Conservation (phyloP, 2,329 filamentous ascomycete species). For the Balansia obtecta region DNA sequence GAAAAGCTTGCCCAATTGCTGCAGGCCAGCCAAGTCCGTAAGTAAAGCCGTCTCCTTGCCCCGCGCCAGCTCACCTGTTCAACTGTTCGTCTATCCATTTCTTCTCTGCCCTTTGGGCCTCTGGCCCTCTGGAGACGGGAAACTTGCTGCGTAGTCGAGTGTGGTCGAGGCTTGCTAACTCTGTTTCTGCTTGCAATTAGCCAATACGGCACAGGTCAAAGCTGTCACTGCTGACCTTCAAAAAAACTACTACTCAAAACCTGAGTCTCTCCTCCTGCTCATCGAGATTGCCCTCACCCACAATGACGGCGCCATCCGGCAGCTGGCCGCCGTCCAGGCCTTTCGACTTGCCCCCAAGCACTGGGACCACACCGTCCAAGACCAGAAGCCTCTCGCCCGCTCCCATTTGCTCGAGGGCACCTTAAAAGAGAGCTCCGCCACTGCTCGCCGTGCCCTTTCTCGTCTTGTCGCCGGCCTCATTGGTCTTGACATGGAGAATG, state of each 20-base stretch:
- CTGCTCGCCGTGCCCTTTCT: conserved; percentile 75
- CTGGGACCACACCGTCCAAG: conserved; percentile 62
- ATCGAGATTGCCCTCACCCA: conserved; percentile 81
- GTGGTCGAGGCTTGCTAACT: conserved; percentile 18
- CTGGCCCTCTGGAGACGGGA: background rate
- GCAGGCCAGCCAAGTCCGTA: conserved; percentile 77
- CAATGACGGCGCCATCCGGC: conserved; percentile 59
- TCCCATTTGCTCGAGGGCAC: conserved; percentile 75
- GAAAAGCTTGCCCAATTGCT: conserved; percentile 78
- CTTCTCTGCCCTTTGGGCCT: background rate
- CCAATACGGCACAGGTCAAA: conserved; percentile 83
- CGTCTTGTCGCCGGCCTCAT: conserved; percentile 82
- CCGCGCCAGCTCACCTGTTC: no score
- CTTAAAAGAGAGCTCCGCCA: conserved; percentile 62
- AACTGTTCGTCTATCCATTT: background rate
- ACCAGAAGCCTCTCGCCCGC: conserved; percentile 70
- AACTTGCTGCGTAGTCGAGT: no score
- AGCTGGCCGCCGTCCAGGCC: conserved; percentile 85
- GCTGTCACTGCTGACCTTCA: conserved; percentile 80
- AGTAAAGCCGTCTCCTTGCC: conserved; percentile 26
- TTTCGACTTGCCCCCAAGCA: conserved; percentile 73
- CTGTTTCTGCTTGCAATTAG: conserved; percentile 34
- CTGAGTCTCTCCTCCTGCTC: conserved; percentile 72
- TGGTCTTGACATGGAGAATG: conserved; percentile 59
- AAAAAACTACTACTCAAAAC: conserved; percentile 83